Base-by-base conservation (phyloP, 1,284 basidiomycete genomes). In the Coniferiporia sulphurascens region DNA sequence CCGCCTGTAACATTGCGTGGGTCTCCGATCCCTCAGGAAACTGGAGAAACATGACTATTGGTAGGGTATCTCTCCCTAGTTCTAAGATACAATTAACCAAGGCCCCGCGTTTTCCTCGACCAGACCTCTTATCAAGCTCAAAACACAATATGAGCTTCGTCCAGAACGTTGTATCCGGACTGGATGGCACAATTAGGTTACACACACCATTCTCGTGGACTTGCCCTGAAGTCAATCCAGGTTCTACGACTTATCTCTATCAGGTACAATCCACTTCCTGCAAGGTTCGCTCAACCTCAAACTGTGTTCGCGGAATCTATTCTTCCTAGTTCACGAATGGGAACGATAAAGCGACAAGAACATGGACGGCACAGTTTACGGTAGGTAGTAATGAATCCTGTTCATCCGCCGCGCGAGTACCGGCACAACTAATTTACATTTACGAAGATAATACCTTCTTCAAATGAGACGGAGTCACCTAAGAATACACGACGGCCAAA, bases 301-400 rank as follows among this genome's bases (percentile, higher is more conserved):
- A 27, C 3, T 27, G 27, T 27, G 22, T 5, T 38, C 56, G 64
- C n/a, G 61, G 44, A 10, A 32, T 36, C 15, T 17, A 56, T 21
- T 12, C 32, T 15, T 49, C 36, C 35, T 21, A 75, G 73, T 72
- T 74, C 58, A 73, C 70, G 9, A 71, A 73, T 38, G 67, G 69
- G 43, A 66, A 67, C n/a, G 68, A 72, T 36, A 51, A 35, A 10
- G 48, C 65, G 27, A 62, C 68, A 35, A 64, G 71, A 6, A 64
- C 63, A 35, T 77, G 75, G 74, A 77, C 75, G 0, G 70, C 73
- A 8, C 70, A 74, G 1, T 77, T 77, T 60, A 72, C 73, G 34
- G 75, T 75, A 54, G 52, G 66, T 57, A 8, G 17, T 17, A n/a
- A 44, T 43, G 19, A 38, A 32, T n/a, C 32, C 10, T 10, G 13